Evolutionary conservation across 805 yeast genomes (phyloP), one percentile per base, ranked within the genome.

Genomic region (Tetrapisispora arboricola): DNA sequence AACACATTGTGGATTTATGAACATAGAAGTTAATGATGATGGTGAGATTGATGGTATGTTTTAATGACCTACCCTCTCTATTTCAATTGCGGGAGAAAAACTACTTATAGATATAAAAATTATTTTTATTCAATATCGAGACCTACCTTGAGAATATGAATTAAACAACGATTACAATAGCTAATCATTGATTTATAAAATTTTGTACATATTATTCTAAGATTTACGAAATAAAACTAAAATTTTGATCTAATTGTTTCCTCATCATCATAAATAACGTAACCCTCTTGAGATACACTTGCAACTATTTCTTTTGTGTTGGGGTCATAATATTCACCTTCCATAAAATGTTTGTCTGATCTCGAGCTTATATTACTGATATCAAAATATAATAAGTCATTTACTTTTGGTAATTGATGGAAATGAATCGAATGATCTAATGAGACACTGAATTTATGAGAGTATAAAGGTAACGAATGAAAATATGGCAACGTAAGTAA

Each of bases 11-110:
- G 92, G 94, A 31, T 83, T 78, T 65, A 83, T 83, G 90, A 81
- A 83, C 52, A 86, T 83, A 38, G 92, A 83, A 63, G 86, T 83
- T 40, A 73, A 76, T 55, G 85, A 78, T 32, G 75, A 81, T 47
- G 90, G 88, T 43, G 84, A 83, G 55, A 83, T 83, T 50, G 88
- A 82, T 53, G 92, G 92, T 37, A 72, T 83, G 65, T 82, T 82
- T 57, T 82, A 58, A 55, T 2, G 15, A n/a, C 8, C 18, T 15
- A 5, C 6, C 20, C 15, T 31, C 11, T n/a, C 15, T 12, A 18
- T 31, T 31, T 7, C 5, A 3, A 11, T 19, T 19, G 12, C 13
- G 20, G 13, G 18, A 13, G 20, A 31, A 19, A 31, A 31, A 19
- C 11, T n/a, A n/a, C n/a, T n/a, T n/a, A 31, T 30, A 15, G 10